Evolutionary conservation across 345 rosid species (phyloP).

Genomic region (Eucalyptus guilfoylei): DNA sequence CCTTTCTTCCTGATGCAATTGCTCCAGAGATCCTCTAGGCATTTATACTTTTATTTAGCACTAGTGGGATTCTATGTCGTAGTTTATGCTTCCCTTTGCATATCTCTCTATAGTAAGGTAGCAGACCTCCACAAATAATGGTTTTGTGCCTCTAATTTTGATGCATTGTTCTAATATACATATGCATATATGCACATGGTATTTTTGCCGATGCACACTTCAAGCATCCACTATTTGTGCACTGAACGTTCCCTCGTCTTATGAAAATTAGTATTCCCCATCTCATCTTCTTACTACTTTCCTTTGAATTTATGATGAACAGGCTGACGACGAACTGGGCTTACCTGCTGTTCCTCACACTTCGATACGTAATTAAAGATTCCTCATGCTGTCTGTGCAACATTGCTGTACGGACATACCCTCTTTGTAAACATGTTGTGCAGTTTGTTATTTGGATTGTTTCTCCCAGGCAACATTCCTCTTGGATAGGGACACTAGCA

Average conservation of each 20-base stretch:
- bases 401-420: not conserved
- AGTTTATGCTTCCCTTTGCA: not conserved
- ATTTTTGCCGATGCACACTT: not conserved
- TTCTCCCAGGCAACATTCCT: not conserved
- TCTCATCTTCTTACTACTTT: not conserved
- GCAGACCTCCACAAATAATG: not conserved
- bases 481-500: not conserved
- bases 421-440: not conserved
- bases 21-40: not conserved
- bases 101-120: not conserved
- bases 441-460: not conserved
- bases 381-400: not conserved
- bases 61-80: not conserved
- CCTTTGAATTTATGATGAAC: constrained; percentile 4
- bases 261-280: not conserved
- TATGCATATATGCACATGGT: not conserved
- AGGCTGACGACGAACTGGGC: constrained; percentile 89
- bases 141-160: not conserved
- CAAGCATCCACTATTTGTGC: not conserved
- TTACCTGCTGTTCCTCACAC: constrained; percentile 87
- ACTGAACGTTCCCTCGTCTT: not conserved
- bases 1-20: not conserved
- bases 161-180: not conserved
- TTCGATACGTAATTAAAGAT: constrained; percentile 50
- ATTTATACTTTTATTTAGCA: not conserved